Base-by-base conservation (phyloP, 2,329 filamentous ascomycete genomes). In the Biscogniauxia marginata region DNA sequence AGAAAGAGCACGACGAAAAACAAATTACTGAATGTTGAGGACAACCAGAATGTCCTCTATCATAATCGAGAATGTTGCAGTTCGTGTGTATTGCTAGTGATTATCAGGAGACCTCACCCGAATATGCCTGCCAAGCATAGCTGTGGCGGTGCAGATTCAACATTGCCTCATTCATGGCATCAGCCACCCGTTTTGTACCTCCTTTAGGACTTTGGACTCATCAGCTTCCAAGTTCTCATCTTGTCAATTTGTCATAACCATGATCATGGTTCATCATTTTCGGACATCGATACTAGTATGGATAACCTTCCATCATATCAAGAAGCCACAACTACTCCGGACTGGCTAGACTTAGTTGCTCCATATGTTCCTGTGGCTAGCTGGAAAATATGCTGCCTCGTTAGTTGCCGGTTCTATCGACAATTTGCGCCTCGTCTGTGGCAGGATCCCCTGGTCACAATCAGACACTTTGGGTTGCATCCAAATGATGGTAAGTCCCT, bases 361-460 rank as follows among this genome's bases (percentile, higher is more conserved):
- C 75, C 78, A 1, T 79, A 77, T 60, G 60, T 83, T 48, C 63
- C 68, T 2, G 61, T 73, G 45, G 55, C 63, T 5, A 75, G 80
- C 63, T 80, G 79, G 61, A 63, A 71, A 21, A 67, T 69, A 7
- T 75, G 84, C 46, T 83, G 79, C 63, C 75, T 76, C 39, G 81
- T 84, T 8, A 77, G 73, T 49, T 69, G 63, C 44, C 75, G 71
- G 8, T 83, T 81, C 62, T 76, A 79, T 70, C 54, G 62, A 45
- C 68, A 76, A 19, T 84, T 85, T 63, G 77, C 77, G 4, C 79
- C 80, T 19, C 75, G 73, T 4, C 68, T 85, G 18, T 85, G 82
- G 83, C 72, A 72, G 58, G 77, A 84, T 63, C 74, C 82, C 9
- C 65, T 84, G 18, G 63, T 69, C 18, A 66, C 73, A 1, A 71